Evolutionary conservation across 129 eudicot genomes (phyloP).

Genomic region (Tagetes erecta): DNA sequence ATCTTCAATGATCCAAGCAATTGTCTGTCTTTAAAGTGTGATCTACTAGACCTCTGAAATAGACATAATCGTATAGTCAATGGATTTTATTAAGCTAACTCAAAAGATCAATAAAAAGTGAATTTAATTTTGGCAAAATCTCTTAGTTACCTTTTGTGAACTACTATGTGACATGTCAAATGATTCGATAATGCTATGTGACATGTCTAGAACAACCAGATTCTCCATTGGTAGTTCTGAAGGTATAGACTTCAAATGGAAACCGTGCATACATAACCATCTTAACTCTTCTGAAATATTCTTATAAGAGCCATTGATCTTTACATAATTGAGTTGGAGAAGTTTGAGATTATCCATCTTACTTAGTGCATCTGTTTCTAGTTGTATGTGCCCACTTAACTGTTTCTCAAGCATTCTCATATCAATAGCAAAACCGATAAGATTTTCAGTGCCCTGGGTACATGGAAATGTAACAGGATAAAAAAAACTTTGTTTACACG

Average conservation of each 20-base stretch:
- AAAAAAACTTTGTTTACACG: background rate
- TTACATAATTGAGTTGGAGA: too few species aligned
- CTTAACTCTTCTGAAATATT: background rate
- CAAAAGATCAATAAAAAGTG: background rate
- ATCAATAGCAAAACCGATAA: too few species aligned
- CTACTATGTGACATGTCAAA: background rate
- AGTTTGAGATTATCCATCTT: too few species aligned
- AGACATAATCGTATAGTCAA: background rate
- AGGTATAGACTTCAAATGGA: too few species aligned
- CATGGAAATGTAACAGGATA: background rate
- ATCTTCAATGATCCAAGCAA: background rate
- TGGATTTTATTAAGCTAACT: background rate
- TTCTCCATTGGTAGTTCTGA: constrained; percentile 19
- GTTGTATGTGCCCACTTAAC: too few species aligned
- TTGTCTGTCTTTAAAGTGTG: background rate
- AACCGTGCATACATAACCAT: constrained; percentile 31
- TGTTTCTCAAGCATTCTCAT: too few species aligned
- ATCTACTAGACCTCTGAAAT: background rate
- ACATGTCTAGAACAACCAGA: constrained; percentile 30
- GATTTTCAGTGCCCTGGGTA: constrained; percentile 22
- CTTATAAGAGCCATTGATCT: too few species aligned
- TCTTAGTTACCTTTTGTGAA: too few species aligned
- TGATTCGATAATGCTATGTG: constrained; percentile 1
- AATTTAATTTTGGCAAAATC: too few species aligned
- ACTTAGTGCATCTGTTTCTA: too few species aligned